A percentile compares a stretch with the other conserved stretches of the same genome.
These are phyloP conservation scores for Geosmithia flava DNA, from an alignment of 2,329 filamentous ascomycete genomes.

Conservation along the genomic window DNA sequence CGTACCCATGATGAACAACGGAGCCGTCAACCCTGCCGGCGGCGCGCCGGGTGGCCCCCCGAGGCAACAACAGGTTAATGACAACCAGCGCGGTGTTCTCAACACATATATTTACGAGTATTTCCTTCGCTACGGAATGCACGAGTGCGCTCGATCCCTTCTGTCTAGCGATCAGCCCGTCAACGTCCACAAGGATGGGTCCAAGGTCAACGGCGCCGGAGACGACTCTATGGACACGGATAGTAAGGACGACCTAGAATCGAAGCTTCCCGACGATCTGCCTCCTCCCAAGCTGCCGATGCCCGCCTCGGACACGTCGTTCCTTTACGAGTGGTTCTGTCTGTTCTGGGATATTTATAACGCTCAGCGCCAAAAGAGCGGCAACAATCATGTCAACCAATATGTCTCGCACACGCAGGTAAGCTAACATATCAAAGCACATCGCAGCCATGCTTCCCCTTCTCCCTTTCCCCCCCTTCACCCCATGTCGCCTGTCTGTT, in stretches of 20 bases:
- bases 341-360: conserved; percentile 95
- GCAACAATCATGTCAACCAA: conserved; percentile 51
- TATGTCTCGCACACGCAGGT: conserved; percentile 81
- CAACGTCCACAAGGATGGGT: conserved; percentile 54
- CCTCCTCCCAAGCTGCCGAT: conserved; percentile 60
- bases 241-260: conserved; percentile 61
- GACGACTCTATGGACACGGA: conserved; percentile 77
- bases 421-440: conserved; percentile 10
- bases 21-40: conserved; percentile 22
- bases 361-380: conserved; percentile 62
- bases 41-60: conserved; percentile 15
- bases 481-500: conserved; percentile 8
- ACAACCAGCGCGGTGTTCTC: conserved; percentile 43
- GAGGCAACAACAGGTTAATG: conserved; percentile 25
- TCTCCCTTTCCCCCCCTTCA: too few species aligned
- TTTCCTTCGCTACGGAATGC: conserved; percentile 76
- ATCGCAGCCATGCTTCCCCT: too few species aligned
- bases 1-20: conserved; percentile 57
- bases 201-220: conserved; percentile 55
- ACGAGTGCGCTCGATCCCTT: conserved; percentile 68
- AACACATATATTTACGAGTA: conserved; percentile 91
- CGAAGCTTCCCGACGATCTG: conserved; percentile 67
- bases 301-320: conserved; percentile 58
- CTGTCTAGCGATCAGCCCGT: conserved; percentile 53
- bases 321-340: conserved; percentile 95